phyloP scores from a whole-genome alignment of 2,329 filamentous ascomycete genomes.

The Hymenoscyphus repandus region DNA sequence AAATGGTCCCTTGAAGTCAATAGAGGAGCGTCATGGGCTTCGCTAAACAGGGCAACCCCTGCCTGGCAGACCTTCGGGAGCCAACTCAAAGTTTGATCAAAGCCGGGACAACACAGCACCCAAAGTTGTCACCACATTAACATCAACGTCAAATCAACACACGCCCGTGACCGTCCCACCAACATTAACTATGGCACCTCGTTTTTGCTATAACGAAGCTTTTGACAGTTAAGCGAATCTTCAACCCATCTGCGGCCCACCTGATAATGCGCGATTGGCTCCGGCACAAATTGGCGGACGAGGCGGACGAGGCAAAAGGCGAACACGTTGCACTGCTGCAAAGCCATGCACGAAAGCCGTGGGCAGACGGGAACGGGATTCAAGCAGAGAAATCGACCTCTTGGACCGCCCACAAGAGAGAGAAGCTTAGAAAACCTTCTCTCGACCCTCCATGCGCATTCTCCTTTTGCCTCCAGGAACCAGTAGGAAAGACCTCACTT shows the following conservation, averaged over 20 bases:
- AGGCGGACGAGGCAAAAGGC: constrained; percentile 26
- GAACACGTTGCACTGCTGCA: constrained; percentile 26
- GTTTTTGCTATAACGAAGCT: too few species aligned
- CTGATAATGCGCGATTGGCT: constrained; percentile 1
- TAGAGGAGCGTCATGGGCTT: background rate
- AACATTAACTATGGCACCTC: too few species aligned
- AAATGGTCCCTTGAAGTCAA: too few species aligned
- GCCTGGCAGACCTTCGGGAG: too few species aligned
- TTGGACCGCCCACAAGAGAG: background rate
- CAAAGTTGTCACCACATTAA: background rate
- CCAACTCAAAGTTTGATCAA: too few species aligned
- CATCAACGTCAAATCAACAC: background rate
- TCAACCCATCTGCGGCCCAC: background rate
- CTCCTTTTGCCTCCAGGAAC: constrained; percentile 14
- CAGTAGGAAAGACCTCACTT: constrained; percentile 20
- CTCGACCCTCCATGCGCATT: background rate
- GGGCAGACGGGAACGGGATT: constrained; percentile 11
- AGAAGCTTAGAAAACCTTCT: too few species aligned
- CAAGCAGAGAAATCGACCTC: background rate
- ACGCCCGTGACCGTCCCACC: background rate
- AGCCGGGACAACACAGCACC: too few species aligned
- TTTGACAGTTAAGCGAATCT: background rate
- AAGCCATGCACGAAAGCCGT: constrained; percentile 15
- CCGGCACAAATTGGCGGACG: constrained; percentile 6
- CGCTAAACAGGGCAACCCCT: background rate